Percentiles rank a stretch among this genome's conserved stretches.
Evolutionary conservation across 768 basidiomycete species (phyloP).

Genomic region (Lactarius psammicola): DNA sequence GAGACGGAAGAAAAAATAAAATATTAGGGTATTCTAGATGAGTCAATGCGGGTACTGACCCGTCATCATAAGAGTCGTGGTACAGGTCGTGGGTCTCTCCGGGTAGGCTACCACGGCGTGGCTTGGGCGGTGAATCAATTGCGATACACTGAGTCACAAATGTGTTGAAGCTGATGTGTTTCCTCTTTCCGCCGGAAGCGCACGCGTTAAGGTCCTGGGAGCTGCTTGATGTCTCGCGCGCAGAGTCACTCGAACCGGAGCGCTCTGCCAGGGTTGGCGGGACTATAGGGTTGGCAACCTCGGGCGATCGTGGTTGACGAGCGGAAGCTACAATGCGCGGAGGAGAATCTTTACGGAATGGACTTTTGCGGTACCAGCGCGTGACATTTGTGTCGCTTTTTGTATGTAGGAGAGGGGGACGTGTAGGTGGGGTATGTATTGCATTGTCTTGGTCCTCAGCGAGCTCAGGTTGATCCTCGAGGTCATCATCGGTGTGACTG

Average conservation of each 20-base stretch:
- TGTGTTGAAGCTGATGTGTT: conserved; percentile 96
- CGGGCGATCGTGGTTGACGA: conserved; percentile 22
- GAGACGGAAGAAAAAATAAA: conserved; percentile 6
- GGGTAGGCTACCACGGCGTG: conserved; percentile 32
- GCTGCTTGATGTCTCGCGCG: conserved; percentile 35
- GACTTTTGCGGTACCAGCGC: conserved; percentile 44
- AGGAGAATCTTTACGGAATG: conserved; percentile 65
- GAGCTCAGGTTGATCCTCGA: conserved; percentile 13
- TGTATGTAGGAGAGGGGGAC: conserved; percentile 72
- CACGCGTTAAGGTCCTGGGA: conserved; percentile 35
- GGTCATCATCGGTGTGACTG: conserved; percentile 58
- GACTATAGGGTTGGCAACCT: conserved; percentile 28
- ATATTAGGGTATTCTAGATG: conserved; percentile 15
- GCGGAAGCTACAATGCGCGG: conserved; percentile 51
- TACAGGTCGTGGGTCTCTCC: conserved; percentile 28
- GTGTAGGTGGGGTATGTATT: conserved; percentile 25
- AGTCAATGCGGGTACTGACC: conserved; percentile 45
- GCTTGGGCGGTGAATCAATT: conserved; percentile 64
- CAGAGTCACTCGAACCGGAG: conserved; percentile 33
- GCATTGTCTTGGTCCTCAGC: conserved; percentile 20
- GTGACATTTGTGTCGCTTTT: conserved; percentile 85
- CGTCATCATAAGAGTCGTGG: conserved; percentile 50
- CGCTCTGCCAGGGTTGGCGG: conserved; percentile 24
- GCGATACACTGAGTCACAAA: conserved; percentile 97
- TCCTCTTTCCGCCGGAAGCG: conserved; percentile 53